Evolutionary conservation across 2,329 filamentous ascomycete species (phyloP), one percentile per base, ranked within the genome.

Genomic region (Fusarium austroafricanum): DNA sequence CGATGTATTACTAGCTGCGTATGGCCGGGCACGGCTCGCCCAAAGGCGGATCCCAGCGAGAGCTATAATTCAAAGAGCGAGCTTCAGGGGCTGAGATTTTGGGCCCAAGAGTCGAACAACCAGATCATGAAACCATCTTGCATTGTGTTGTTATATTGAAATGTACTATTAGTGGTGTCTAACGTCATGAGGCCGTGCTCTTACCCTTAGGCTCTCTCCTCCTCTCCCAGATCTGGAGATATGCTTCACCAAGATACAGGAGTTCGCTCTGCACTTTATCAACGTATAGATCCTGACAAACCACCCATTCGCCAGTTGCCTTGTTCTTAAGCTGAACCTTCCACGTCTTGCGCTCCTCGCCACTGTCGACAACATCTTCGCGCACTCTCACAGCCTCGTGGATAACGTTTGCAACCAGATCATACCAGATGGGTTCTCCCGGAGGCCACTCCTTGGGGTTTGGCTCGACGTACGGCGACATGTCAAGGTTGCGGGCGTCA

Each of bases 211-310:
- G 77, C 64, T 82, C 83, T 75, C 87, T 90, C 79, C 94, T 87
- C 78, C 92, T 86, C 83, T 98, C 96, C 96, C 96, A 98, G 43
- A 99, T 89, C 87, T 98, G 96, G 60, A 98, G 81, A 83, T 98
- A 98, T 56, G 92, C 92, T 84, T 99, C 96, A 52, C 95, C 93
- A 0, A 96, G 91, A 75, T 97, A 97, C 69, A 99, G 78, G 72
- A 97, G 86, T 83, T 99, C 95, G 67, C 88, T 92, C 79, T 95
- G 91, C 20, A 96, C 92, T 79, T 90, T 90, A 76, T 97, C 92
- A 9, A 99, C 95, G 77, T 91, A 97, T 70, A 99, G 78, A 81
- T 99, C 96, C 82, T 99, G 96, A 56, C 94, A 91, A 60, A 96
- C 92, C 53, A 96, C 88, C 96, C 96, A 99, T 77, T 96, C 92